Conservation (phyloP, 1,284 basidiomycete species). For the Farysia itapuensis region DNA sequence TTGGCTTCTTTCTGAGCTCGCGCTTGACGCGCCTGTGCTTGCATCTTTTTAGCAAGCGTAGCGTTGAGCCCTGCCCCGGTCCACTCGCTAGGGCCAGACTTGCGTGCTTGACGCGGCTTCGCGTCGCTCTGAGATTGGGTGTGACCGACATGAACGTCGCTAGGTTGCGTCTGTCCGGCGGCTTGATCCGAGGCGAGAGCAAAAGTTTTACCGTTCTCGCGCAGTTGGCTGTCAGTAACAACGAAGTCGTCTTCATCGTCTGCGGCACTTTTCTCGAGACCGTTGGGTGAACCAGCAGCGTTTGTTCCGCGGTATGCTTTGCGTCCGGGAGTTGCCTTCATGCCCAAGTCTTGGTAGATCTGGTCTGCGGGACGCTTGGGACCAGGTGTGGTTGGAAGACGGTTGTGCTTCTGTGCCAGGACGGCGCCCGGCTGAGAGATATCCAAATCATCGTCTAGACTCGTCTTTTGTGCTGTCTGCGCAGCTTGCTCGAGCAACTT, state of each 20-base stretch:
- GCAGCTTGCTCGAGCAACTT: slow-evolving; percentile 15
- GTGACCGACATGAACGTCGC: no score
- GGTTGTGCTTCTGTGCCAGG: slow-evolving; percentile 23
- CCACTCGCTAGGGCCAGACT: slow-evolving; percentile 26
- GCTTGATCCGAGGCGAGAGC: slow-evolving; percentile 31
- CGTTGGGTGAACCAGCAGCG: slow-evolving; percentile 20
- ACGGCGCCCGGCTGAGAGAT: slow-evolving; percentile 14
- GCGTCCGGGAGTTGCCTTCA: slow-evolving; percentile 6
- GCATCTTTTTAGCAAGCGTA: slow-evolving; percentile 35
- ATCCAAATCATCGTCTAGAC: slow-evolving; percentile 8
- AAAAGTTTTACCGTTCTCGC: slow-evolving; percentile 31
- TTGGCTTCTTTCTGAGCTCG: slow-evolving; percentile 17
- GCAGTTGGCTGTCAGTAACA: slow-evolving; percentile 33
- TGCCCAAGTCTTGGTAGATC: slow-evolving; percentile 25
- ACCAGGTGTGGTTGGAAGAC: slow-evolving; percentile 10
- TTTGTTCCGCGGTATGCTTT: slow-evolving; percentile 16
- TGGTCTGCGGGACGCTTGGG: slow-evolving; percentile 23
- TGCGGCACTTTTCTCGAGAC: neutral
- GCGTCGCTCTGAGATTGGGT: no score
- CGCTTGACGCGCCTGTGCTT: slow-evolving; percentile 31
- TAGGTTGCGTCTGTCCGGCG: slow-evolving; percentile 19
- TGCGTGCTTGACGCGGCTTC: no score
- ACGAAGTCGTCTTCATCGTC: slow-evolving; percentile 15
- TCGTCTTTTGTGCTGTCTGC: neutral
- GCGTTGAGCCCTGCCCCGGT: slow-evolving; percentile 45